phyloP scores from a whole-genome alignment of 2,329 filamentous ascomycete genomes.

The Westerdykella aurantiaca region DNA sequence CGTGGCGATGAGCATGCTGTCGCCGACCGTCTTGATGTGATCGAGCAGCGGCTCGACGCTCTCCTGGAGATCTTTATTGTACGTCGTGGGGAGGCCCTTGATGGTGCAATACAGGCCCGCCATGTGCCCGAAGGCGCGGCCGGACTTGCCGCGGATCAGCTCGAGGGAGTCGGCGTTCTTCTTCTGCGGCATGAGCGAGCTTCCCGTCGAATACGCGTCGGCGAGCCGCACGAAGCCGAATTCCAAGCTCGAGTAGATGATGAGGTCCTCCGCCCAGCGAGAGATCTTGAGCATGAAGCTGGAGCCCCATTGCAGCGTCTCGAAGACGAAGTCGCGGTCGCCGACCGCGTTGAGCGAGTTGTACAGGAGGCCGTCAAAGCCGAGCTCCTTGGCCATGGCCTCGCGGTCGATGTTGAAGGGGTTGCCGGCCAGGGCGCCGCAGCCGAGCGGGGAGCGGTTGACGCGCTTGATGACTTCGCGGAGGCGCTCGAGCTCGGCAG shows the following conservation, averaged over 20 bases:
- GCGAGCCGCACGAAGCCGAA: conserved; percentile 71
- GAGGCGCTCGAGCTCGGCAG: conserved; percentile 69
- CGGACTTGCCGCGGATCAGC: conserved; percentile 70
- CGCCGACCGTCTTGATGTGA: conserved; percentile 71
- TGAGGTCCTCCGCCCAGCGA: conserved; percentile 78
- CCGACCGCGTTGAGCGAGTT: conserved; percentile 73
- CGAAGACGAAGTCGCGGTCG: conserved; percentile 76
- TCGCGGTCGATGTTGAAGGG: conserved; percentile 76
- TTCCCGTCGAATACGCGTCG: conserved; percentile 75
- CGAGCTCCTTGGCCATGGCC: conserved; percentile 71
- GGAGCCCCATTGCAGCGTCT: conserved; percentile 73
- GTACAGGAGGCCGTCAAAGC: conserved; percentile 67
- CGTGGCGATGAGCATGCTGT: conserved; percentile 77
- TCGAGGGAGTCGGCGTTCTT: conserved; percentile 74
- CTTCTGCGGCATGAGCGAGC: conserved; percentile 76
- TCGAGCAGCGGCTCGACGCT: conserved; percentile 81
- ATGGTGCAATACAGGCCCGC: conserved; percentile 71
- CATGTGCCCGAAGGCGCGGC: conserved; percentile 74
- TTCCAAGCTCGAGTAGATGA: conserved; percentile 71
- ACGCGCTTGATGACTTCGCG: conserved; percentile 68
- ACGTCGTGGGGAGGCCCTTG: conserved; percentile 72
- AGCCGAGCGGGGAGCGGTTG: conserved; percentile 65
- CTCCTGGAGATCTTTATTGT: conserved; percentile 93
- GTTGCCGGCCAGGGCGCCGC: conserved; percentile 74
- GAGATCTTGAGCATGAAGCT: conserved; percentile 76